Conservation (phyloP, 495 filamentous ascomycete genomes). For the Neurospora sp. region DNA sequence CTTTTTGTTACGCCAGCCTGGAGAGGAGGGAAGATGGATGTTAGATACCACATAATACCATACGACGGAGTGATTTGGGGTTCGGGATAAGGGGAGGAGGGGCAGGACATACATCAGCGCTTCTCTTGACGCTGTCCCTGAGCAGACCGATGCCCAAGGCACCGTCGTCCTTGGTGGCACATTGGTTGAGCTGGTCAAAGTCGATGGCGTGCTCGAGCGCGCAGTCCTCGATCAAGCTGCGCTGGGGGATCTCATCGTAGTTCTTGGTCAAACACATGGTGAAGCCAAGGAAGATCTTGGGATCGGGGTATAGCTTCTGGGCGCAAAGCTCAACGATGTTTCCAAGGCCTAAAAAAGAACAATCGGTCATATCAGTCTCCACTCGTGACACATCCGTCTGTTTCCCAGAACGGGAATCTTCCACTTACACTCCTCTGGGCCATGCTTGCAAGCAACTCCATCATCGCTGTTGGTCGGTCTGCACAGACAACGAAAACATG, state of each 20-base stretch:
- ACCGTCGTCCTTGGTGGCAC: slow-evolving; percentile 51
- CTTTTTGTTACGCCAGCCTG: slow-evolving; percentile 65
- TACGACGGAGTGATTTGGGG: not conserved
- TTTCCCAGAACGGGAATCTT: not conserved
- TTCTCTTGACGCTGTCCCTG: slow-evolving; percentile 62
- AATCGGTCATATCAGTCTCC: not conserved
- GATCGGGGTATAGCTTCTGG: slow-evolving; percentile 62
- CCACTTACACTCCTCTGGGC: slow-evolving; percentile 59
- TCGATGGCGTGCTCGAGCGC: slow-evolving; percentile 81
- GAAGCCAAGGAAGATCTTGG: slow-evolving; percentile 84
- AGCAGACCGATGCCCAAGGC: slow-evolving; percentile 57
- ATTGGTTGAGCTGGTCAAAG: slow-evolving; percentile 73
- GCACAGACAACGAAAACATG: not conserved
- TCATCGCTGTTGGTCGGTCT: slow-evolving; percentile 42
- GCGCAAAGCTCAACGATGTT: slow-evolving; percentile 93
- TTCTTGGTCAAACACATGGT: slow-evolving; percentile 71
- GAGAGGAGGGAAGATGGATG: not conserved
- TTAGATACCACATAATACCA: not conserved
- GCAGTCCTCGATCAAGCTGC: slow-evolving; percentile 67
- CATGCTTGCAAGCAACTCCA: slow-evolving; percentile 76
- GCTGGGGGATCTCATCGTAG: slow-evolving; percentile 64
- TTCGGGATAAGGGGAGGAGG: not conserved
- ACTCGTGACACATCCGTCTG: not conserved
- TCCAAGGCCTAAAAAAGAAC: slow-evolving; percentile 48
- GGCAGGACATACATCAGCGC: slow-evolving; percentile 30